Evolutionary conservation across 1,284 basidiomycete species (phyloP).

Genomic region (Leccinum subspadiceum): DNA sequence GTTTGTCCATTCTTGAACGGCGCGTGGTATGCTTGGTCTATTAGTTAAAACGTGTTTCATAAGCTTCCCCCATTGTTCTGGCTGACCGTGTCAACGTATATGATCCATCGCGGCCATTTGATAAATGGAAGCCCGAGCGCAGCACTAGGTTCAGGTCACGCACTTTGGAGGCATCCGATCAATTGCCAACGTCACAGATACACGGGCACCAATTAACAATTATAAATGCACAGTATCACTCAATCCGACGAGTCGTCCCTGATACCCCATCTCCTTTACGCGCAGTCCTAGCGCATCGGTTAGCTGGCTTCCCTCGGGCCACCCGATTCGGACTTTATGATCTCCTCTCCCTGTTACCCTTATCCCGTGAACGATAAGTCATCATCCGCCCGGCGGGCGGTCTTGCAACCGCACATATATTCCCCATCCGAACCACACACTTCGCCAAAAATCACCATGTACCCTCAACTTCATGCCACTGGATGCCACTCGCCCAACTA

Average conservation of each 20-base stretch:
- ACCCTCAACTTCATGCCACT: constrained; percentile 22
- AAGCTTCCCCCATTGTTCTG: constrained; percentile 21
- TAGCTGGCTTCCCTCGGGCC: constrained; percentile 18
- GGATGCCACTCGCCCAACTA: constrained; percentile 23
- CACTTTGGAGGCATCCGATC: constrained; percentile 32
- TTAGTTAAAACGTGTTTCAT: constrained; percentile 35
- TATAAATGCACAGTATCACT: constrained; percentile 33
- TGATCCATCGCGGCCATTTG: constrained; percentile 32
- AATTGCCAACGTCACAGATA: constrained; percentile 30
- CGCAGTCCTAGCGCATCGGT: constrained; percentile 15
- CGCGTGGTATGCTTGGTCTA: constrained; percentile 12
- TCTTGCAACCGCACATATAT: constrained; percentile 33
- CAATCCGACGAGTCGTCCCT: constrained; percentile 21
- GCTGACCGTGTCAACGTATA: constrained; percentile 19
- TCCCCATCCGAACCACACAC: constrained; percentile 26
- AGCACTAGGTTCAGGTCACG: constrained; percentile 26
- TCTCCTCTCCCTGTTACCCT: constrained; percentile 31
- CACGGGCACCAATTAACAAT: constrained; percentile 11
- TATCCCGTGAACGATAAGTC: constrained; percentile 25
- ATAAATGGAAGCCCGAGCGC: constrained; percentile 34
- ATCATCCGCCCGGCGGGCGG: constrained; percentile 20
- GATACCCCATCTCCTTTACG: constrained; percentile 24
- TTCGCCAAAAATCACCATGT: constrained; percentile 26
- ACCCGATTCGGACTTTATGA: constrained; percentile 29
- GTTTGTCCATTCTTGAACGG: constrained; percentile 26